Base-by-base conservation (phyloP, 108 stramenopile species). In the Cyclotella distinguenda region DNA sequence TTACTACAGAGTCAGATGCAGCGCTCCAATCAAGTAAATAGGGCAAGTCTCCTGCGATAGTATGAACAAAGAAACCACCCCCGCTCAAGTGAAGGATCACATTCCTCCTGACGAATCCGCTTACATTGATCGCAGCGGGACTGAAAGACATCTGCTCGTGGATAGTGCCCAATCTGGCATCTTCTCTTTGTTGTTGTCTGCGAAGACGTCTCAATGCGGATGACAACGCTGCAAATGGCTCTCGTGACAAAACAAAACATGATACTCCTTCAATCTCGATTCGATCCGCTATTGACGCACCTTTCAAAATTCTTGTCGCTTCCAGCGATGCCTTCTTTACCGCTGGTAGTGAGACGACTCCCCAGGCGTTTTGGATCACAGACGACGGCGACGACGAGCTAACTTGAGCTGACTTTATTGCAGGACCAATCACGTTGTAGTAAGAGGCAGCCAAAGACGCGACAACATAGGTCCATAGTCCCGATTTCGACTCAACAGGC, bases 21-120 rank as follows among this genome's bases (percentile, higher is more conserved):
- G 78, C 71, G 39, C 83, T 84, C 92, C 92, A 93, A 73, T 93
- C 92, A 33, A 87, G 63, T 15, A 93, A 52, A 54, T 78, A 93
- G 0, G 89, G 89, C 35, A 93, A 35, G 60, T 93, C 92, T 19
- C 85, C 82, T 18, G 88, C 92, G 52, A 89, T 82, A 0, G 85
- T 93, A 55, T 93, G 92, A 4, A 85, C 85, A 58, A 89, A 93
- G 59, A 86, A 93, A 1, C 89, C 92, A 10, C 92, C 88, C 0
- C 89, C 92, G 8, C 89, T 88, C 33, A 88, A 62, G 59, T 93
- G 92, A 21, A 93, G 76, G 54, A 93, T 90, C 10, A 93, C 64
- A 65, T 93, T 80, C 13, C 77, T 49, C 62, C 66, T 74, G n/a
- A 60, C 35, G 36, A 71, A 80, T 47, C 66, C 66, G 31, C 43